phyloP scores from a whole-genome alignment of 2,329 filamentous ascomycete genomes.

The Akanthomyces lecanii region DNA sequence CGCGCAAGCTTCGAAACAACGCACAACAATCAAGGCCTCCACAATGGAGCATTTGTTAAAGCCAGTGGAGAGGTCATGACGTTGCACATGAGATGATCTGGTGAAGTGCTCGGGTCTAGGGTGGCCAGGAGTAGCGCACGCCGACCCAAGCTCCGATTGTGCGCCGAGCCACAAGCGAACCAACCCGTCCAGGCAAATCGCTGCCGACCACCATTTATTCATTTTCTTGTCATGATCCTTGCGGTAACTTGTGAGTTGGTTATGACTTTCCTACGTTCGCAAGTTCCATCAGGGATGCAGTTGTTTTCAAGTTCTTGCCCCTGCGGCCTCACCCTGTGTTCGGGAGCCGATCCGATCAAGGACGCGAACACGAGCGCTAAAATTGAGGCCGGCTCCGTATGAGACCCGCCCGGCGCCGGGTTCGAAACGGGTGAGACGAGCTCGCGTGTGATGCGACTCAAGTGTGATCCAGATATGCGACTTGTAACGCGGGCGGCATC shows the following conservation, averaged over 20 bases:
- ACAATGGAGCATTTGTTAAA: background rate
- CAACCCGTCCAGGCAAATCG: background rate
- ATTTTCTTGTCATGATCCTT: background rate
- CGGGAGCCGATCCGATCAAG: conserved; percentile 9
- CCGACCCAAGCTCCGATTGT: conserved; percentile 6
- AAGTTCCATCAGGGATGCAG: background rate
- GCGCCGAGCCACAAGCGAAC: conserved; percentile 1
- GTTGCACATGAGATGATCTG: background rate
- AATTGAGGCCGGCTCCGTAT: background rate
- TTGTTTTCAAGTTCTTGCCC: background rate
- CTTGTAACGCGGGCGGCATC: no score
- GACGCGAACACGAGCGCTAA: conserved; percentile 9
- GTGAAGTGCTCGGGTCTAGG: conserved; percentile 6
- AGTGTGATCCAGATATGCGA: no score
- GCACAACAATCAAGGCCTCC: background rate
- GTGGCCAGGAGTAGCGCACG: background rate
- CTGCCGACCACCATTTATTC: background rate
- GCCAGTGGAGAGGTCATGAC: background rate
- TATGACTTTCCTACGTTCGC: background rate
- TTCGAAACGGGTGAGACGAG: background rate
- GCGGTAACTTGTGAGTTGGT: background rate
- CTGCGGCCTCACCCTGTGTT: background rate
- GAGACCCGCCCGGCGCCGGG: background rate
- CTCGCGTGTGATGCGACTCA: background rate
- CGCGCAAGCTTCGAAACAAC: background rate